Conservation (phyloP, 2,329 filamentous ascomycete species). For the Hymenoscyphus fraxineus region DNA sequence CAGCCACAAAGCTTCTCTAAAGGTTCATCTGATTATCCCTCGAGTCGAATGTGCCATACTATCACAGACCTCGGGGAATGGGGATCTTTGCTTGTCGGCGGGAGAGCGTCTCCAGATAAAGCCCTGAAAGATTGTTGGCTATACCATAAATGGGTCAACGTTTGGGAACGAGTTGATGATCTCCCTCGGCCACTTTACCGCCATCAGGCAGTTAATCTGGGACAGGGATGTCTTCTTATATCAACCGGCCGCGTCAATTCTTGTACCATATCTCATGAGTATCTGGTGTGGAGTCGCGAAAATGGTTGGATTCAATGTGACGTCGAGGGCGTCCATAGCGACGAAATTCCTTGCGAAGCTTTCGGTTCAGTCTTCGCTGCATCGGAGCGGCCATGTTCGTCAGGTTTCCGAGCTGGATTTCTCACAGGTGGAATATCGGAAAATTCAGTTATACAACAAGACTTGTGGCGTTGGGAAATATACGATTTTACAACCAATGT, state of each 20-base stretch:
- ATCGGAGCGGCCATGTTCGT: not conserved
- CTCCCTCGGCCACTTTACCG: conserved; percentile 72
- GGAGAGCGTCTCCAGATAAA: conserved; percentile 69
- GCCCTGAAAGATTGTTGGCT: conserved; percentile 74
- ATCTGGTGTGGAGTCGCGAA: conserved; percentile 31
- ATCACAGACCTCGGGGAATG: conserved; percentile 60
- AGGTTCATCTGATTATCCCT: conserved; percentile 31
- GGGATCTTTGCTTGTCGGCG: conserved; percentile 67
- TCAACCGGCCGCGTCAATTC: conserved; percentile 32
- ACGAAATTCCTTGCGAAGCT: conserved; percentile 14
- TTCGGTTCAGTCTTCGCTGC: conserved; percentile 27
- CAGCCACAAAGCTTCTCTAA: not conserved
- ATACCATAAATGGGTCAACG: conserved; percentile 47
- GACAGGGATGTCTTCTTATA: conserved; percentile 45
- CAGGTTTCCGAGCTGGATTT: conserved; percentile 47
- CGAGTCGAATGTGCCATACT: conserved; percentile 68
- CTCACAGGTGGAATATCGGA: conserved; percentile 67
- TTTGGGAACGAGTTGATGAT: conserved; percentile 62
- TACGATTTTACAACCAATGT: conserved; percentile 28
- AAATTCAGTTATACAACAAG: conserved; percentile 59
- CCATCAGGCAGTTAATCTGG: conserved; percentile 60
- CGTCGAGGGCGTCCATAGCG: conserved; percentile 6
- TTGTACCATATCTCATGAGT: conserved; percentile 20
- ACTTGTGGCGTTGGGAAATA: conserved; percentile 63
- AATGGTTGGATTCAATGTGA: conserved; percentile 31